phyloP scores from a whole-genome alignment of 495 filamentous ascomycete genomes.

The Aspergillus funiculosus region DNA sequence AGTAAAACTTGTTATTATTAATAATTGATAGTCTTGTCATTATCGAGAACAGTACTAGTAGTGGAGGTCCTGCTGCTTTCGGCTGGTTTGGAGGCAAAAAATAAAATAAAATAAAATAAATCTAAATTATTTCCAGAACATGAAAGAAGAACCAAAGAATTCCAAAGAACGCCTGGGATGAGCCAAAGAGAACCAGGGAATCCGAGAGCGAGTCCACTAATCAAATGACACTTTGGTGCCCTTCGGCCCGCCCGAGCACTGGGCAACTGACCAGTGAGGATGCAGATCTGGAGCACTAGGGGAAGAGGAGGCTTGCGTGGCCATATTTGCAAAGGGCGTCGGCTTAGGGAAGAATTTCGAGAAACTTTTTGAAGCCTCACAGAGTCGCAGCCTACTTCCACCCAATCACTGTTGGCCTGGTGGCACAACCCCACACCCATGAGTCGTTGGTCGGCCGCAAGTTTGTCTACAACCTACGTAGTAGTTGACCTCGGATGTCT shows the following conservation, averaged over 20 bases:
- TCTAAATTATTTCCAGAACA: constrained; percentile 14
- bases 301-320: constrained; percentile 11
- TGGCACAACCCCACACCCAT: constrained; percentile 9
- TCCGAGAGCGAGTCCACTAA: constrained; percentile 10
- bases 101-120: constrained; percentile 5
- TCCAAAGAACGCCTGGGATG: constrained; percentile 11
- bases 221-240: constrained; percentile 12
- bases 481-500: too few relatives aligned
- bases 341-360: too few relatives aligned
- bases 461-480: too few relatives aligned
- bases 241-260: constrained; percentile 14
- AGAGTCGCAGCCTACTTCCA: too few relatives aligned
- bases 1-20: neutral
- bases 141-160: constrained; percentile 20
- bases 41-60: neutral
- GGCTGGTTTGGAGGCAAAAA: constrained; percentile 5
- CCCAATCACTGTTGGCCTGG: neutral
- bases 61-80: constrained; percentile 2
- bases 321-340: constrained; percentile 7
- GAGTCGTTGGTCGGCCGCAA: too few relatives aligned
- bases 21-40: neutral
- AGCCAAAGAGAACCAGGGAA: constrained; percentile 4
- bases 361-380: too few relatives aligned
- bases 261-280: constrained; percentile 13
- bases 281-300: neutral